Evolutionary conservation across 805 yeast species (phyloP).

Genomic region (Metschnikowia cubensis): DNA sequence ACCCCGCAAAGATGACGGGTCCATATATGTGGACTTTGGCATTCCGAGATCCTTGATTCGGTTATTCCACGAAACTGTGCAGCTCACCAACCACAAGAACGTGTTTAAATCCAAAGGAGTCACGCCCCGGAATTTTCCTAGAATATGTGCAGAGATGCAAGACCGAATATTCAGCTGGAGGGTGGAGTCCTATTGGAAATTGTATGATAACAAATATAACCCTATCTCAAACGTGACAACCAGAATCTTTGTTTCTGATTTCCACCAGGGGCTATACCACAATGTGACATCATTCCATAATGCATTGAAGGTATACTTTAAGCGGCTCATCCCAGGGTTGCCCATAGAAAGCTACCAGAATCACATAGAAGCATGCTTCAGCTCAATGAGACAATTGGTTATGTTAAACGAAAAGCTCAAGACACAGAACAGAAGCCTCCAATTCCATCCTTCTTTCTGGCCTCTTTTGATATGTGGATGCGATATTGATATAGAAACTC

Average conservation of each 20-base stretch:
- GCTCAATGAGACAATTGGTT: conserved; percentile 29
- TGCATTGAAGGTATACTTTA: conserved; percentile 41
- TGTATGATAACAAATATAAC: conserved; percentile 25
- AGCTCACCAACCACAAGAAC: conserved; percentile 49
- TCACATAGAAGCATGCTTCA: conserved; percentile 31
- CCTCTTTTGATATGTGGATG: conserved; percentile 40
- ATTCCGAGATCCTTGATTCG: conserved; percentile 44
- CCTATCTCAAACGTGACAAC: conserved; percentile 15
- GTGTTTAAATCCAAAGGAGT: conserved; percentile 37
- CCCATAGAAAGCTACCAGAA: conserved; percentile 33
- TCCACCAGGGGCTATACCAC: conserved; percentile 42
- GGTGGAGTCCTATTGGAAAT: conserved; percentile 37
- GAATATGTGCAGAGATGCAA: conserved; percentile 51
- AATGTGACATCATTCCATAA: conserved; percentile 38
- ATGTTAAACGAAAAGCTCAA: conserved; percentile 12
- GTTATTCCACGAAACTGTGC: conserved; percentile 44
- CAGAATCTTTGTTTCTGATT: conserved; percentile 26
- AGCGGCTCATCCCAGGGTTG: conserved; percentile 43
- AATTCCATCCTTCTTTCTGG: conserved; percentile 46
- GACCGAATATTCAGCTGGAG: conserved; percentile 48
- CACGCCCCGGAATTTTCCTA: conserved; percentile 53
- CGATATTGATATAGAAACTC: conserved; percentile 22
- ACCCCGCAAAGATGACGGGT: conserved; percentile 17
- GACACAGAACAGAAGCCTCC: conserved; percentile 12
- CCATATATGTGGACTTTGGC: conserved; percentile 43